These are phyloP conservation scores for Xylaria scruposa DNA, from an alignment of 495 filamentous ascomycete genomes.

Conservation along the genomic window DNA sequence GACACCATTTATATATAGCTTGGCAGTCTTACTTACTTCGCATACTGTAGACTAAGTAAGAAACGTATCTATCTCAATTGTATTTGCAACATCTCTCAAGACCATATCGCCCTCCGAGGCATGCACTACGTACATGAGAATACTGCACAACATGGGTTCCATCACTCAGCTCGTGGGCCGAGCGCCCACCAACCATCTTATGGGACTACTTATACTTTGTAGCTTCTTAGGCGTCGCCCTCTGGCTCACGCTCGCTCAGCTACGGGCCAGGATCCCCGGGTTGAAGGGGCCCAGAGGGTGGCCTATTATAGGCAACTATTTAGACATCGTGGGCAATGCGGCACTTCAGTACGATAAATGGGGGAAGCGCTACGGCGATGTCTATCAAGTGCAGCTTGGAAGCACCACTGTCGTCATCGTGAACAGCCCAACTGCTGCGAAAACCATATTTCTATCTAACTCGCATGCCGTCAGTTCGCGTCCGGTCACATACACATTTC, in stretches of 20 bases:
- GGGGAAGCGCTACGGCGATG: conserved; percentile 62
- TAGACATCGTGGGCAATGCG: conserved; percentile 64
- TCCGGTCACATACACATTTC: conserved; percentile 70
- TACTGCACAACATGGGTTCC: conserved; percentile 27
- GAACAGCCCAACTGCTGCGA: conserved; percentile 63
- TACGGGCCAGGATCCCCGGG: conserved; percentile 55
- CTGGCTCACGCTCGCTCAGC: conserved; percentile 59
- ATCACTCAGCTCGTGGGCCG: conserved; percentile 19
- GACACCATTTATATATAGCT: neutral
- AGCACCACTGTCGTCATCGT: conserved; percentile 68
- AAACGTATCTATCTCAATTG: neutral
- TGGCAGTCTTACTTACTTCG: neutral
- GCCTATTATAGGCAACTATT: conserved; percentile 69
- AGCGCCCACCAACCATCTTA: conserved; percentile 5
- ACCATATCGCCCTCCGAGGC: neutral
- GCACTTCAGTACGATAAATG: conserved; percentile 66
- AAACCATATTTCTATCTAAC: conserved; percentile 64
- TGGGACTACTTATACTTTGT: conserved; percentile 23
- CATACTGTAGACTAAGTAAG: neutral
- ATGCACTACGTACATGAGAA: neutral
- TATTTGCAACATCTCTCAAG: neutral
- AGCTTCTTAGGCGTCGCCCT: conserved; percentile 22
- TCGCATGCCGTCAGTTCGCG: conserved; percentile 61
- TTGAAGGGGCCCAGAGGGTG: conserved; percentile 63
- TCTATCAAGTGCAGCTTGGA: conserved; percentile 70